Conservation (phyloP, 116 monocot genomes). For the Posidonia oceanica region DNA sequence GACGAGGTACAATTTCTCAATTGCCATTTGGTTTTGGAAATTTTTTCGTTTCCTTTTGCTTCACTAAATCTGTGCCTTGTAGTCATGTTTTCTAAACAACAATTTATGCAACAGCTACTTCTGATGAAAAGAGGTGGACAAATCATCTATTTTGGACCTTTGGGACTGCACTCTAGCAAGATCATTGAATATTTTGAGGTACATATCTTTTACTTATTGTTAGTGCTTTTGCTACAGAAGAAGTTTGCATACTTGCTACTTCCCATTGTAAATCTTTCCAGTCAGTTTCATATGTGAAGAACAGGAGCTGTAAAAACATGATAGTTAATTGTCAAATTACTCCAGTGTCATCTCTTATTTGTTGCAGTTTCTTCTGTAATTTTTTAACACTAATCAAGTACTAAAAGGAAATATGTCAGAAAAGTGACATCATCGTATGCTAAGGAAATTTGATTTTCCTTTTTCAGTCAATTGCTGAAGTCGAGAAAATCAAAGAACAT, state of each 20-base stretch:
- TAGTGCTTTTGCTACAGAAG: too few relatives aligned
- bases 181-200: conserved; percentile 77
- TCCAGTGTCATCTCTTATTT: too few relatives aligned
- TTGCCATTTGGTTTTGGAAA: neutral
- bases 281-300: too few relatives aligned
- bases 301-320: too few relatives aligned
- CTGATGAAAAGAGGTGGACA: conserved; percentile 73
- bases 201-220: neutral
- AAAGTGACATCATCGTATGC: neutral
- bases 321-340: too few relatives aligned
- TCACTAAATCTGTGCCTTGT: too few relatives aligned
- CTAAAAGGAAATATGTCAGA: too few relatives aligned
- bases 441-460: neutral
- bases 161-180: conserved; percentile 44
- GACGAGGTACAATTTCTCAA: conserved; percentile 27
- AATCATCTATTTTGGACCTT: conserved; percentile 56
- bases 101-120: conserved; percentile 26
- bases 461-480: conserved; percentile 56
- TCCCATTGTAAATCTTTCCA: too few relatives aligned
- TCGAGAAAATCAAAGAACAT: conserved; percentile 49
- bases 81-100: too few relatives aligned
- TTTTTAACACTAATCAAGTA: too few relatives aligned
- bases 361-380: too few relatives aligned
- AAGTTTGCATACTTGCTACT: too few relatives aligned
- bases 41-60: neutral